These are phyloP conservation scores for Fusarium phyllophilum DNA, from an alignment of 2,329 filamentous ascomycete species.

Conservation along the genomic window DNA sequence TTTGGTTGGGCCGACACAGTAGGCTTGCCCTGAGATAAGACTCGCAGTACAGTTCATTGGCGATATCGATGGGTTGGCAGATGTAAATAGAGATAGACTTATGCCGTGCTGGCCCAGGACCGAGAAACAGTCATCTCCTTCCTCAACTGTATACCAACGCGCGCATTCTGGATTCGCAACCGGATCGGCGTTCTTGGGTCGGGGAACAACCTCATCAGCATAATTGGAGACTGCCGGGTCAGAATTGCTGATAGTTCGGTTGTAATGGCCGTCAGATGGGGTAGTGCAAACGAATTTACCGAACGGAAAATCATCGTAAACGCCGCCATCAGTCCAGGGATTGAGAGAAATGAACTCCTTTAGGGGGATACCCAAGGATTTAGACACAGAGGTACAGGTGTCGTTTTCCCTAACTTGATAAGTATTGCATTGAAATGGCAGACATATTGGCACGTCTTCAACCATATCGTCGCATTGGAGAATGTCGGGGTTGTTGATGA, in stretches of 20 bases:
- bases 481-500: background rate
- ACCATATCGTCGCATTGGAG: background rate
- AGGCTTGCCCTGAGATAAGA: background rate
- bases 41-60: background rate
- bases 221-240: background rate
- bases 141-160: background rate
- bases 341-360: background rate
- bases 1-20: background rate
- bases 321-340: background rate
- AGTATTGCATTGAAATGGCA: background rate
- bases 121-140: background rate
- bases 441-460: background rate
- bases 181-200: background rate
- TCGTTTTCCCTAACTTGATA: background rate
- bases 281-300: background rate
- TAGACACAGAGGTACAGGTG: background rate
- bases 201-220: background rate
- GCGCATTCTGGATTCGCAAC: background rate
- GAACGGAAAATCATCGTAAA: background rate
- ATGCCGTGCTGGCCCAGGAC: background rate
- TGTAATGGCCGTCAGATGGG: background rate
- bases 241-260: background rate
- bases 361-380: background rate
- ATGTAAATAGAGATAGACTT: background rate
- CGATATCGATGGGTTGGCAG: background rate